Conservation (phyloP, 257 asterid species). For the Fraxinus americana region DNA sequence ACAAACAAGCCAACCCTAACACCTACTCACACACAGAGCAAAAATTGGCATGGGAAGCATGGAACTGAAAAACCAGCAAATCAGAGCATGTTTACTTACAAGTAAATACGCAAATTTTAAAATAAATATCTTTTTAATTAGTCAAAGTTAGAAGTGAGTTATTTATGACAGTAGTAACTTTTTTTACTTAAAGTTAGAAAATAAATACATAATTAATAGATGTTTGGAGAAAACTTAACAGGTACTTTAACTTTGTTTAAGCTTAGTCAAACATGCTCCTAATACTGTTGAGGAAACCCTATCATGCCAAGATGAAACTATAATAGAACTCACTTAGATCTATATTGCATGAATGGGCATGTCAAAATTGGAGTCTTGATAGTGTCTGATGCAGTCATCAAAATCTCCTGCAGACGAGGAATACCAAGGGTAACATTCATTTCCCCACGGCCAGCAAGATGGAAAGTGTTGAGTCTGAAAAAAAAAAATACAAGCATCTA, state of each 20-base stretch:
- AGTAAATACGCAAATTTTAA: background rate
- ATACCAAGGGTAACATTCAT: conserved; percentile 99
- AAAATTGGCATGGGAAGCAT: background rate
- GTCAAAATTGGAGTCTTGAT: conserved; percentile 91
- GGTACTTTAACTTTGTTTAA: background rate
- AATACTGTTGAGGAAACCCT: background rate
- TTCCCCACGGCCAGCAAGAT: conserved; percentile 99
- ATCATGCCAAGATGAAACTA: conserved; percentile 11
- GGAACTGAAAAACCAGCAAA: background rate
- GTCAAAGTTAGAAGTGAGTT: background rate
- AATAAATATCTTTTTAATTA: background rate
- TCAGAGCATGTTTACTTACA: background rate
- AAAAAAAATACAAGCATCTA: conserved; percentile 23
- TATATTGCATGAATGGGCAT: conserved; percentile 73
- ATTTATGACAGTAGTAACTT: background rate
- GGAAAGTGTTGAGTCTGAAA: conserved; percentile 87
- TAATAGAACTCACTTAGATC: conserved; percentile 61
- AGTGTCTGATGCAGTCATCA: conserved; percentile 79
- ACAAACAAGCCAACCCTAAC: background rate
- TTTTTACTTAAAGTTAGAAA: background rate
- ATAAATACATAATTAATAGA: background rate
- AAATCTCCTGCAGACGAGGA: conserved; percentile 96
- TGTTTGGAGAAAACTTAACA: background rate
- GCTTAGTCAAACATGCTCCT: background rate
- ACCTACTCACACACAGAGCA: background rate